Base-by-base conservation (phyloP, 345 rosid species). In the Capsella bursapastoris region DNA sequence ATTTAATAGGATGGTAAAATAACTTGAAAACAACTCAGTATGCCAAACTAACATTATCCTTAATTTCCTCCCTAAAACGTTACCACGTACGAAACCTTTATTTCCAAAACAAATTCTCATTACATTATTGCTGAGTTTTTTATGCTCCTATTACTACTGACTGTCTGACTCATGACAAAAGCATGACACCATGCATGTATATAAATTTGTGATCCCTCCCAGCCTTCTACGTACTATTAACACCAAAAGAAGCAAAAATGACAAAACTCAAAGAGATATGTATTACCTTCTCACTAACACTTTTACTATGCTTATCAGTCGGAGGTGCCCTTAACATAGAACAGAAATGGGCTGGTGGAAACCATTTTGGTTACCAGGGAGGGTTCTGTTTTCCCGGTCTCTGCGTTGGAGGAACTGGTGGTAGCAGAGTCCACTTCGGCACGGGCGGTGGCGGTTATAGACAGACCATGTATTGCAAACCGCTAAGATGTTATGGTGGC, bases 351-450 rank as follows among this genome's bases (percentile, higher is more conserved):
- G 50, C 68, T 1, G 65, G 2, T 16, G 75, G 66, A 29, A 48
- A 56, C 50, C 60, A 57, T 1, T 56, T 64, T 9, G 80, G 66
- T 65, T 77, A 58, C 55, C 37, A 65, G 7, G 77, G 81, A 0
- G 81, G 76, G 7, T 65, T 77, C 34, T 77, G 77, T 66, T 22
- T 77, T 64, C 76, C 81, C 7, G 72, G 81, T 8, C 57, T 77
- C 63, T 77, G 77, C 68, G 59, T 77, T 5, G 27, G 72, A 77
- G 77, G 77, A 65, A 4, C 65, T 4, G 80, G 68, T 49, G 63
- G 68, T 57, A 15, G 63, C 58, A 64, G 71, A 29, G 8, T 40
- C 9, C 31, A 50, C 43, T 52, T 37, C 7, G 60, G 51, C 29
- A 47, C 10, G 28, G 58, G 35, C 66, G 22, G 57, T 40, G 62